Base-by-base conservation (phyloP, 2,329 filamentous ascomycete species). In the Botryosphaeria dothidea region DNA sequence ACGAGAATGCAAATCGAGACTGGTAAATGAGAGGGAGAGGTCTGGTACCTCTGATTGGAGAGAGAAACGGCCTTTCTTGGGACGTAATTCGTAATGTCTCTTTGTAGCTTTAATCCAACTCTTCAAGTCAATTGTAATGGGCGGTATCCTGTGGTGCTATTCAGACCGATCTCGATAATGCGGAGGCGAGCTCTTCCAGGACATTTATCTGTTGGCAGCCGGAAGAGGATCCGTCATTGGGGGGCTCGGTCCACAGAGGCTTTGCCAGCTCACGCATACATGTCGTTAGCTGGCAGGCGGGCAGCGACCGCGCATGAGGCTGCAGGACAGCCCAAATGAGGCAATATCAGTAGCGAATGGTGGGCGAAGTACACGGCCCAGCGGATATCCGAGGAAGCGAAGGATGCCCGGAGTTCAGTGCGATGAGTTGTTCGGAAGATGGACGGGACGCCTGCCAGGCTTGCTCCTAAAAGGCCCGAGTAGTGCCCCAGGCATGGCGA, bases 201-300 rank as follows among this genome's bases (percentile, higher is more conserved):
- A 15, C 38, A 43, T 58, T 43, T 60, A 60, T 60, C 56, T 46
- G 56, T 27, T 36, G 41, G 56, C 41, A 34, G 23, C 13, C 27
- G n/a, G 15, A 8, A 23, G 17, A 45, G 25, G 38, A 58, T 58
- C 1, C 36, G 38, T 31, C 23, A 21, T 31, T 15, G 17, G 25
- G 36, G 17, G 46, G 15, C 13, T 34, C 25, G 36, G 29, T 45
- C 61, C 61, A 64, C 25, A 43, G 25, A 41, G 51, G 9, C 25
- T 23, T 48, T 56, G 61, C 61, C 61, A 64, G 49, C 61, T 64
- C 61, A 64, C 23, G 60, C 45, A 27, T 52, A 62, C 45, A 43
- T 51, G 23, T 19, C 13, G 60, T 52, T 25, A 17, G 41, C 36
- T 49, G 17, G 46, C 27, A 23, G 49, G n/a, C 36, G 60, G 5